Evolutionary conservation across 257 asterid genomes (phyloP).

Genomic region (Gynochthodes officinalis): DNA sequence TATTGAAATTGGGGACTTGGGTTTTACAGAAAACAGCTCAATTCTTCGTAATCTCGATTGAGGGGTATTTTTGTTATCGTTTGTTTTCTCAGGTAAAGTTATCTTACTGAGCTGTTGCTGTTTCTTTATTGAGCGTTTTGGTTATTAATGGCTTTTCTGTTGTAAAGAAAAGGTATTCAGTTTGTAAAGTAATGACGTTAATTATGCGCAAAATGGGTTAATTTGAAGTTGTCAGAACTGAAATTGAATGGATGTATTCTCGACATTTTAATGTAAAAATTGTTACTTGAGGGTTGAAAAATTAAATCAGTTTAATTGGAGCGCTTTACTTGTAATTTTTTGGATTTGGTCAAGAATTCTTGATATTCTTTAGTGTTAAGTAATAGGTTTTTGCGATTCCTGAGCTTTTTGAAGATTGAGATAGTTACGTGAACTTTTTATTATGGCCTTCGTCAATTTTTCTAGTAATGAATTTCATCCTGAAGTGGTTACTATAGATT

Average conservation of each 20-base stretch:
- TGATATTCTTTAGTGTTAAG: neutral
- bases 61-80: neutral
- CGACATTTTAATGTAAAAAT: neutral
- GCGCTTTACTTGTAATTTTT: neutral
- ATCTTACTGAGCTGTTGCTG: neutral
- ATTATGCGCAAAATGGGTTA: neutral
- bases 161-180: neutral
- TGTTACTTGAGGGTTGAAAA: neutral
- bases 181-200: neutral
- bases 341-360: neutral
- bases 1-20: constrained; percentile 3
- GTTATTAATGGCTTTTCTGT: neutral
- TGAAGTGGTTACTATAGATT: too few relatives aligned
- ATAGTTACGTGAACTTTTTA: neutral
- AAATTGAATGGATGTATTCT: neutral
- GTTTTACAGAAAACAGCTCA: neutral
- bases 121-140: neutral
- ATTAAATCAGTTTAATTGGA: neutral
- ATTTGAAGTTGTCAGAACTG: neutral
- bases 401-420: neutral
- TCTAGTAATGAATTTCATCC: neutral
- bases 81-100: constrained; percentile 14
- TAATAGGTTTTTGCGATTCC: neutral
- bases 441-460: neutral
- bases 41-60: neutral